Evolutionary conservation across 352 stramenopile genomes (phyloP).

Genomic region (Pythium phragmitis): DNA sequence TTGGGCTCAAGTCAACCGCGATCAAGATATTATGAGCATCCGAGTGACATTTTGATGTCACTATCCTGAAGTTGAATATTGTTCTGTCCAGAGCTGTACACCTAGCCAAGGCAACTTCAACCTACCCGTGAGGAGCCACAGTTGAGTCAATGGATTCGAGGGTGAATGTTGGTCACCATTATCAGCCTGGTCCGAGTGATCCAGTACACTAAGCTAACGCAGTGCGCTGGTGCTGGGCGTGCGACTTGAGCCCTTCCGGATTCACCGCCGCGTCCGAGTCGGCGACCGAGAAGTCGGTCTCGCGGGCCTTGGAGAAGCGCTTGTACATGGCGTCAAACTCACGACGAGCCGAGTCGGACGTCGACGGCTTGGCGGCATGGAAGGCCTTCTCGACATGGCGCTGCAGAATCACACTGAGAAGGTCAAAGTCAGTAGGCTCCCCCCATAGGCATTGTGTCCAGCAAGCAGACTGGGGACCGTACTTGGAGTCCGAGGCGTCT

Average conservation of each 20-base stretch:
- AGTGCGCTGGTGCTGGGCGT: slow-evolving; percentile 64
- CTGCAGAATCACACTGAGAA: slow-evolving; percentile 46
- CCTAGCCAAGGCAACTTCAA: neutral
- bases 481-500: slow-evolving; percentile 41
- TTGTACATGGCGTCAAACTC: slow-evolving; percentile 75
- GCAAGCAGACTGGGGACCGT: slow-evolving; percentile 27
- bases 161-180: too few relatives aligned
- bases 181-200: too few relatives aligned
- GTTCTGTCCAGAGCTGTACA: neutral
- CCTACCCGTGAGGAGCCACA: too few relatives aligned
- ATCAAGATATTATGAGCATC: slow-evolving; percentile 1
- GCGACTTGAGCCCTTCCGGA: slow-evolving; percentile 51
- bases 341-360: slow-evolving; percentile 47
- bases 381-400: slow-evolving; percentile 66
- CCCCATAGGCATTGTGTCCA: neutral
- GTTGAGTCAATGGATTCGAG: too few relatives aligned
- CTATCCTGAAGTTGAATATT: neutral
- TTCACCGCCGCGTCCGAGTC: slow-evolving; percentile 43
- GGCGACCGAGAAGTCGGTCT: slow-evolving; percentile 67
- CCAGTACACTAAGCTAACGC: slow-evolving; percentile 43
- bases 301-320: slow-evolving; percentile 64
- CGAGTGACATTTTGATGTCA: slow-evolving; percentile 14
- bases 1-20: neutral
- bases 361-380: slow-evolving; percentile 66
- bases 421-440: neutral